These are phyloP conservation scores for Entomortierella beljakovae DNA, from an alignment of 192 early-diverging fungal species.

Conservation along the genomic window DNA sequence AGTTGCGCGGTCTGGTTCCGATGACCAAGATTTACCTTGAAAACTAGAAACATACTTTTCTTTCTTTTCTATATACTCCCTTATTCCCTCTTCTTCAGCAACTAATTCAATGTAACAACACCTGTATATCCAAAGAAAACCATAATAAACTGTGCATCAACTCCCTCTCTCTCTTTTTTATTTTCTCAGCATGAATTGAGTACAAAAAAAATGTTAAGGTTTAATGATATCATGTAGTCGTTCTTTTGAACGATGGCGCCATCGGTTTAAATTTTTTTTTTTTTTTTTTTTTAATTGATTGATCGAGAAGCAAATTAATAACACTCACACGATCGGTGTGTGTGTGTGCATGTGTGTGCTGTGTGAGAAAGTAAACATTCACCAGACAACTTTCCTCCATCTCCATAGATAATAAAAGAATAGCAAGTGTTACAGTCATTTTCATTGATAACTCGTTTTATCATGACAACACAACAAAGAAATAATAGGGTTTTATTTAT, in stretches of 20 bases:
- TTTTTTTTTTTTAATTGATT: background rate
- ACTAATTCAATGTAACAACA: no score
- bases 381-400: background rate
- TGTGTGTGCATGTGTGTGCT: background rate
- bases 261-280: background rate
- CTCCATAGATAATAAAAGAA: background rate
- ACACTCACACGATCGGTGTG: conserved; percentile 7
- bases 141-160: no score
- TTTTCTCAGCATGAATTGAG: background rate
- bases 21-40: conserved; percentile 6
- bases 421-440: background rate
- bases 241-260: background rate
- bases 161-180: background rate
- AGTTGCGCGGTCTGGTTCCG: background rate
- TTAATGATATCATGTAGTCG: conserved; percentile 4
- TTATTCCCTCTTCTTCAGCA: no score
- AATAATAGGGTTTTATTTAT: background rate
- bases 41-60: background rate
- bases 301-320: background rate
- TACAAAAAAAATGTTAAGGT: background rate
- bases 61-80: background rate
- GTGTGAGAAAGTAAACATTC: conserved; percentile 5
- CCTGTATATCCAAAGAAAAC: no score
- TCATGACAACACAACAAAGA: background rate
- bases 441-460: background rate